Base-by-base conservation (phyloP, 805 yeast species). In the Candida peoriensis region DNA sequence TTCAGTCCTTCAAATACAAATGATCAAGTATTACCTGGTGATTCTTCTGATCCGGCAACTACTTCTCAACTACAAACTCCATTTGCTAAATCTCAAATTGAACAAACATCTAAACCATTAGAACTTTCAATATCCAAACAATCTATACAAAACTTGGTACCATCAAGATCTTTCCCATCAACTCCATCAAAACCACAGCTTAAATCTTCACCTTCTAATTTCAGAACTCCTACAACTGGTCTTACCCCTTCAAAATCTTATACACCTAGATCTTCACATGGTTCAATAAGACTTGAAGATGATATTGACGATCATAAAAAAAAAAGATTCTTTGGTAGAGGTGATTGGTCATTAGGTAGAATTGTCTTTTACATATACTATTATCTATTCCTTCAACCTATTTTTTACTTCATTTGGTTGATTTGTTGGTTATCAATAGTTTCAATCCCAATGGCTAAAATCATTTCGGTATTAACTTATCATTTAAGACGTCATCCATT, bases 391-490 rank as follows among this genome's bases (percentile, higher is more conserved):
- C 52, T 89, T 19, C 81, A 78, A 41, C 97, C 97, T 1, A 51
- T 84, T 3, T 64, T 79, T 21, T 54, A 66, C 12, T 3, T 72
- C 0, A 64, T 87, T 6, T 71, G 82, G 6, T 45, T 74, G 1
- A 30, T 78, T 5, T 74, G 90, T 47, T 93, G 96, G 96, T 58
- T 90, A 24, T 57, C 74, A 23, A 96, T 89, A 1, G 81, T 93
- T 56, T 78, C 96, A 6, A 87, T 90, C 31, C 98, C 98, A 26
- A 87, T 93, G 94, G 78, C 94, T 13, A 87, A 87, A 34, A 81
- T 87, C 13, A 64, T 83, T 19, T 60, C 68, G 47, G 77, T 80
- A 15, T 57, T 93, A 22, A 69, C 81, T 46, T 72, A 74, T 39
- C 97, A 93, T 57, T 64, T 89, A 38, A 77, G 95, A 50, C 74